Evolutionary conservation across 1,139 yeast genomes (phyloP).

Genomic region (Pichia sp.): DNA sequence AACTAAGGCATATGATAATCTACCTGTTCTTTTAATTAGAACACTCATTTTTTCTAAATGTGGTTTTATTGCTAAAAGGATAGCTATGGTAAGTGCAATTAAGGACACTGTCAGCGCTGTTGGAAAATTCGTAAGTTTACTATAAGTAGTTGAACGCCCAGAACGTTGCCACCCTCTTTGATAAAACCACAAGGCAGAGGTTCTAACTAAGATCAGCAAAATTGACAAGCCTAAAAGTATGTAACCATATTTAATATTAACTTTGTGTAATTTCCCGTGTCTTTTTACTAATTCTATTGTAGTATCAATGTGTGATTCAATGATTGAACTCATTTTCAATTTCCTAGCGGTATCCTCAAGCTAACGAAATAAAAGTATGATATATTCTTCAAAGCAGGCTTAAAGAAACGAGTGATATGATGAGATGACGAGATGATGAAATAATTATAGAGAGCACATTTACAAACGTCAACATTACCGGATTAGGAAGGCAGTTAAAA

Average conservation of each 20-base stretch:
- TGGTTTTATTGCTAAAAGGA: conserved; percentile 17
- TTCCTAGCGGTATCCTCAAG: too few relatives aligned
- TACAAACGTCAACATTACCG: too few relatives aligned
- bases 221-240: conserved; percentile 21
- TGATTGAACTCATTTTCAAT: too few relatives aligned
- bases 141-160: conserved; percentile 27
- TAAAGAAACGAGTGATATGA: too few relatives aligned
- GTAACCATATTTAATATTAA: conserved; percentile 30
- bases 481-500: too few relatives aligned
- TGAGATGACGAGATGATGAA: too few relatives aligned
- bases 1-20: conserved; percentile 58
- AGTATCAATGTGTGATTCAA: too few relatives aligned
- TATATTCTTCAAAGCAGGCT: too few relatives aligned
- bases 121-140: conserved; percentile 21
- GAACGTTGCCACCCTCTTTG: conserved; percentile 25
- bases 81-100: conserved; percentile 8
- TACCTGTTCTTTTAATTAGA: conserved; percentile 39
- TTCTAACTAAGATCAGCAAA: conserved; percentile 21
- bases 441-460: too few relatives aligned
- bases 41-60: conserved; percentile 20
- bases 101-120: conserved; percentile 15
- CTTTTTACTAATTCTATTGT: conserved; percentile 16
- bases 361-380: too few relatives aligned
- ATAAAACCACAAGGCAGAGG: conserved; percentile 19
- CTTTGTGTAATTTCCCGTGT: conserved; percentile 25